Percentiles rank a stretch among this genome's conserved stretches.
phyloP scores from a whole-genome alignment of 2,329 filamentous ascomycete genomes.

The Phoma sp. region DNA sequence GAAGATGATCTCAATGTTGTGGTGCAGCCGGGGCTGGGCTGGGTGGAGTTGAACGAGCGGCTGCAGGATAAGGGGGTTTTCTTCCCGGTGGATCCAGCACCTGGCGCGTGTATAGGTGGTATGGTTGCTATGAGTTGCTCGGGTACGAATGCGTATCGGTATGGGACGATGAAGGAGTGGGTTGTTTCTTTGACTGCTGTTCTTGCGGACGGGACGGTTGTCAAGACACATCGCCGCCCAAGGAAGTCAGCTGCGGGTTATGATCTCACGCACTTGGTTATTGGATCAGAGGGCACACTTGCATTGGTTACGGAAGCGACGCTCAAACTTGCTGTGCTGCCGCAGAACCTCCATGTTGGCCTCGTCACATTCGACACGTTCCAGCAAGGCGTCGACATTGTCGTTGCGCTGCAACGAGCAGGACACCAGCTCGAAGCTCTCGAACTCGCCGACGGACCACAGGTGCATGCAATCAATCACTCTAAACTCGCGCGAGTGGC shows the following conservation, averaged over 20 bases:
- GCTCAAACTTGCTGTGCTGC: conserved; percentile 79
- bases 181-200: conserved; percentile 85
- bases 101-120: conserved; percentile 87
- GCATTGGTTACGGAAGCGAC: conserved; percentile 90
- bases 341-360: conserved; percentile 78
- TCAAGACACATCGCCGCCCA: conserved; percentile 85
- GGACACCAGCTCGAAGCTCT: conserved; percentile 86
- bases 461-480: conserved; percentile 75
- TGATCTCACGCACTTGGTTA: conserved; percentile 84
- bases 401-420: conserved; percentile 74
- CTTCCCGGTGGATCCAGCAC: conserved; percentile 91
- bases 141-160: conserved; percentile 89
- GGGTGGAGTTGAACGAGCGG: conserved; percentile 81
- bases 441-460: conserved; percentile 85
- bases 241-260: conserved; percentile 91
- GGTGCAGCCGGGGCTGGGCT: conserved; percentile 71
- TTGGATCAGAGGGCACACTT: conserved; percentile 89
- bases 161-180: conserved; percentile 94
- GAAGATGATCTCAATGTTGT: conserved; percentile 68
- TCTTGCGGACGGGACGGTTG: conserved; percentile 82
- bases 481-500: conserved; percentile 61
- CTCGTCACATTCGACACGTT: conserved; percentile 69
- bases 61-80: conserved; percentile 72
- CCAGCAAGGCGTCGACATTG: conserved; percentile 75
- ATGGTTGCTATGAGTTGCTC: conserved; percentile 73